Percentiles rank a stretch among this genome's conserved stretches.
Conservation (phyloP, 73 alveolate genomes). For the Breviolum minutum region DNA sequence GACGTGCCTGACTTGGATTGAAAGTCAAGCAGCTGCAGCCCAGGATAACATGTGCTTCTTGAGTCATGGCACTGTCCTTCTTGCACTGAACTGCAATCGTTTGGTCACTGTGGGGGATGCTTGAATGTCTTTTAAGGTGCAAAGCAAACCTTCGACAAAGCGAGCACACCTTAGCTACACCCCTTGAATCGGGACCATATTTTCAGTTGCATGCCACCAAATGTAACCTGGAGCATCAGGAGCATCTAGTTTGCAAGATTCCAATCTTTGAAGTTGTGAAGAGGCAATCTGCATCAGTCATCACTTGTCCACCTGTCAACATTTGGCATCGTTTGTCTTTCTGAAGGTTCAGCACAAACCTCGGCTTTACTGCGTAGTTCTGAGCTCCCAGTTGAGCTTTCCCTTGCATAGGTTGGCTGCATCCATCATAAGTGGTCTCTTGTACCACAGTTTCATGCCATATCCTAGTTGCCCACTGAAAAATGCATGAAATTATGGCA, state of each 20-base stretch:
- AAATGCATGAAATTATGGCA: background rate
- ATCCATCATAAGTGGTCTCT: no score
- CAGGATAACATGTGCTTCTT: no score
- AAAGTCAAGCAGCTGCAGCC: background rate
- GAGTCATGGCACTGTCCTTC: no score
- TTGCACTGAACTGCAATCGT: no score
- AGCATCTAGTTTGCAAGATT: no score
- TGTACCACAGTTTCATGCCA: no score
- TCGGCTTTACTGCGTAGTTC: conserved; percentile 13
- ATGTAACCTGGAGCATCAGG: no score
- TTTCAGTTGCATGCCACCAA: no score
- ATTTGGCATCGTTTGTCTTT: no score
- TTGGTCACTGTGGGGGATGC: background rate
- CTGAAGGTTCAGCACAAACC: background rate
- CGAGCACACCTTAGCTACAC: conserved; percentile 10
- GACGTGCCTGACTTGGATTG: background rate
- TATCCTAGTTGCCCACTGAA: background rate
- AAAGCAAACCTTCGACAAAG: conserved; percentile 71
- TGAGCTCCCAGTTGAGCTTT: background rate
- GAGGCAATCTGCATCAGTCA: no score
- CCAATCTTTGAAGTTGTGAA: background rate
- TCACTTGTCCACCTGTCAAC: no score
- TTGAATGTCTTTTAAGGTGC: conserved; percentile 31
- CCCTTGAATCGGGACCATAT: no score
- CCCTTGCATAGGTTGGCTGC: background rate